Conservation (phyloP, 495 filamentous ascomycete species). For the Xylaria telfairii region DNA sequence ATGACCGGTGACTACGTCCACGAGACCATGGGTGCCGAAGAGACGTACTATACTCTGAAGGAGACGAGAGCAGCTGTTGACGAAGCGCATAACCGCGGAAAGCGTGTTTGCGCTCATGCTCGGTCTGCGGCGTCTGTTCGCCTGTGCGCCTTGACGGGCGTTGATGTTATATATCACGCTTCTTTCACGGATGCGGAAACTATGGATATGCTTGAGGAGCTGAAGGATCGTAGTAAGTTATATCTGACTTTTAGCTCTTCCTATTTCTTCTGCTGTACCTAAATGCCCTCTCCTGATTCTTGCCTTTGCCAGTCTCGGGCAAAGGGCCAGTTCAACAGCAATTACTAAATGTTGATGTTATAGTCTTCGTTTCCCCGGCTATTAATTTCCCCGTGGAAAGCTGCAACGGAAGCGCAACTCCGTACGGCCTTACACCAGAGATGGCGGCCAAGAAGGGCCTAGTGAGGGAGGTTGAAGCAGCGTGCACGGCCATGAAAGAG, state of each 20-base stretch:
- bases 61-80: constrained; percentile 60
- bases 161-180: constrained; percentile 62
- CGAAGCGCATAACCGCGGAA: constrained; percentile 53
- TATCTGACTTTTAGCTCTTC: neutral
- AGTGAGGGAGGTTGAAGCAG: constrained; percentile 50
- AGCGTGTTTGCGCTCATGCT: constrained; percentile 58
- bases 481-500: constrained; percentile 50
- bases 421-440: constrained; percentile 53
- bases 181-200: constrained; percentile 55
- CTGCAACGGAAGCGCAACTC: constrained; percentile 41
- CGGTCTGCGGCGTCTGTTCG: constrained; percentile 55
- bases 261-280: neutral
- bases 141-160: constrained; percentile 52
- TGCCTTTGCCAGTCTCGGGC: too few species aligned
- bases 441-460: constrained; percentile 56
- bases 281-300: neutral
- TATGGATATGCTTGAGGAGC: constrained; percentile 56
- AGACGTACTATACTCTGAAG: constrained; percentile 56
- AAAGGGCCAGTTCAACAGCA: neutral
- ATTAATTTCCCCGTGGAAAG: constrained; percentile 55
- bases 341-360: constrained; percentile 9
- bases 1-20: constrained; percentile 58
- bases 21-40: constrained; percentile 51
- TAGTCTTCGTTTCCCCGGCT: constrained; percentile 54
- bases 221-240: constrained; percentile 35